A percentile compares a stretch with the other conserved stretches of the same genome.
Evolutionary conservation across 257 asterid species (phyloP).

Genomic region (Solanum pennellii): DNA sequence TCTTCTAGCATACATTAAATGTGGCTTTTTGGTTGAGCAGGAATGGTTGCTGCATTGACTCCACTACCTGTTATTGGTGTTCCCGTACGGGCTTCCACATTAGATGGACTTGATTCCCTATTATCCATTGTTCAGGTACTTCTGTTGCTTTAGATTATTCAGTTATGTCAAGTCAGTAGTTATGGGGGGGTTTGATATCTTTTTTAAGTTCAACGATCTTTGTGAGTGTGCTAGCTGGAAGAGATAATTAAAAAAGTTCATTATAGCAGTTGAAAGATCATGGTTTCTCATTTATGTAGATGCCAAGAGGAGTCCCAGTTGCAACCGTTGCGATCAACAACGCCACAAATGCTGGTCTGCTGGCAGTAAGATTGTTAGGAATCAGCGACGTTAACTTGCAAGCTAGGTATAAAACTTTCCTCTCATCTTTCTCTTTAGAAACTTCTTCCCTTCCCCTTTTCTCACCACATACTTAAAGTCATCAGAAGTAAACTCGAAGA

Average conservation of each 20-base stretch:
- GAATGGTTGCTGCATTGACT: slow-evolving; percentile 98
- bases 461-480: neutral
- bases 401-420: slow-evolving; percentile 39
- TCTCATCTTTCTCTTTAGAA: neutral
- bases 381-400: slow-evolving; percentile 61
- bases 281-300: slow-evolving; percentile 24
- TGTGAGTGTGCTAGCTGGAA: neutral
- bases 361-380: slow-evolving; percentile 82
- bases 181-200: neutral
- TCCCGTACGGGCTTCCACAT: slow-evolving; percentile 86
- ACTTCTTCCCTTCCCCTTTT: neutral
- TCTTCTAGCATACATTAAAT: neutral
- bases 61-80: slow-evolving; percentile 97
- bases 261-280: neutral
- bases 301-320: slow-evolving; percentile 98
- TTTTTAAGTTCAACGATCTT: neutral
- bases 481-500: neutral
- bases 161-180: neutral
- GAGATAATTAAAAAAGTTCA: neutral
- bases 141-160: neutral
- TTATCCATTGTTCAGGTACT: slow-evolving; percentile 93
- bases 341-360: slow-evolving; percentile 90
- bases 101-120: slow-evolving; percentile 92
- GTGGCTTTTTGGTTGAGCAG: slow-evolving; percentile 21
- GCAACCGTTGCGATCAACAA: slow-evolving; percentile 91